phyloP scores from a whole-genome alignment of 768 basidiomycete species.

The Suillus americanus region DNA sequence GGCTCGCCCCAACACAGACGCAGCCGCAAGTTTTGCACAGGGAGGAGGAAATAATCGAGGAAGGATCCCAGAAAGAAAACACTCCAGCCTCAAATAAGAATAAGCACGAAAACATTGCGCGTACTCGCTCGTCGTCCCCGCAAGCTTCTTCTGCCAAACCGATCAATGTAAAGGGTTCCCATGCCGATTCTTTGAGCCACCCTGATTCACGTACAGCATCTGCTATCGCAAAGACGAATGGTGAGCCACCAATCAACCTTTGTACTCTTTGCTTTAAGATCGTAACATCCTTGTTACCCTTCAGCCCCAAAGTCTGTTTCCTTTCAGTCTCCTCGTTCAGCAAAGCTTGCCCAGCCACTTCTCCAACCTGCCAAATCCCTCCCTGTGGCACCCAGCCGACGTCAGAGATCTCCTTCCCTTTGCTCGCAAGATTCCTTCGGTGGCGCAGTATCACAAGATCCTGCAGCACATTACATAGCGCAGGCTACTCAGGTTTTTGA shows the following conservation, averaged over 20 bases:
- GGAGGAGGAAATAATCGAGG: conserved; percentile 28
- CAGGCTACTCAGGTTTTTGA: conserved; percentile 47
- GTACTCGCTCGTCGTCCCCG: conserved; percentile 22
- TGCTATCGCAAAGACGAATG: conserved; percentile 27
- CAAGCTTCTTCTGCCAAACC: conserved; percentile 24
- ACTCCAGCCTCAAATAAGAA: conserved; percentile 23
- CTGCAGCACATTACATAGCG: conserved; percentile 45
- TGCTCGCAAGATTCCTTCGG: conserved; percentile 67
- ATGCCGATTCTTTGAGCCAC: conserved; percentile 26
- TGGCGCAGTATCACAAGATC: conserved; percentile 47
- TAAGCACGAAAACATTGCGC: conserved; percentile 14
- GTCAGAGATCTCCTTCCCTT: conserved; percentile 36
- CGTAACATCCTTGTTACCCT: conserved; percentile 24
- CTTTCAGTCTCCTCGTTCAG: conserved; percentile 32
- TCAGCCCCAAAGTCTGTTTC: conserved; percentile 32
- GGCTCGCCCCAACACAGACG: conserved; percentile 52
- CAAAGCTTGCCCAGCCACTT: conserved; percentile 14
- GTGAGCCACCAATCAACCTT: conserved; percentile 29
- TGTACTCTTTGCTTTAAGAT: conserved; percentile 18
- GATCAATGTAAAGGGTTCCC: conserved; percentile 22
- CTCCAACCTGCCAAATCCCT: conserved; percentile 22
- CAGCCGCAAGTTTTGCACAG: conserved; percentile 22
- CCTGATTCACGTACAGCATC: conserved; percentile 27
- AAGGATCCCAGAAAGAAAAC: conserved; percentile 58
- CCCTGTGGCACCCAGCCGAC: conserved; percentile 19